Evolutionary conservation across 495 filamentous ascomycete species (phyloP), one percentile per base, ranked within the genome.

Genomic region (Aspergillus sclerotioniger): DNA sequence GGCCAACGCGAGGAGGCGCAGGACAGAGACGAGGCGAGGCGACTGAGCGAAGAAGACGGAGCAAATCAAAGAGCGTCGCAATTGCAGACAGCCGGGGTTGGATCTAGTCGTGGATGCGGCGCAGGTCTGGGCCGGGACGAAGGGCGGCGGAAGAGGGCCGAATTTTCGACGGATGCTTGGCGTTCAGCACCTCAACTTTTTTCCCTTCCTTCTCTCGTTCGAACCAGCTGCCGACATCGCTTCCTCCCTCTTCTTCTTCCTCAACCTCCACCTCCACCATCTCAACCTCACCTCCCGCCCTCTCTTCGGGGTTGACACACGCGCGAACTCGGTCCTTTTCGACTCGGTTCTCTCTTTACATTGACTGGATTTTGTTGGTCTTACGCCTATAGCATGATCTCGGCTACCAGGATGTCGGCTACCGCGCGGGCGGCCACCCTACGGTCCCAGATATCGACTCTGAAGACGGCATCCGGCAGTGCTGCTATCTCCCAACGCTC

Each of bases 401-500:
- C 69, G 39, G 64, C 74, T 57, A 63, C 66, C 13, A 76, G 68
- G 61, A 72, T 77, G 67, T 67, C 75, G 48, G 67, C 68, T 61
- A 69, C 72, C 66, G 67, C 71, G 60, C 73, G 76, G 61, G 72
- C 70, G 70, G 76, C 72, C 64, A 71, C 69, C 52, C 54, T 76
- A 56, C 69, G 73, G 62, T 70, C 72, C 41, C 70, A 74, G 32
- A 58, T 60, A 56, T 59, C 68, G 62, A 58, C 53, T 51, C 53
- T 69, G 62, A 75, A 70, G 59, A 70, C 73, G 64, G 73, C 74
- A 56, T 73, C 75, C 67, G 77, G 80, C 61, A 77, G 77, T 60
- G 76, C 81, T 44, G 80, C 80, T 33, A 76, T 82, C 25, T 86
- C 84, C 57, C 79, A 82, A 72, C 80, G 85, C 67, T 80, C 87